Evolutionary conservation across 768 basidiomycete genomes (phyloP).

Genomic region (Boletus sp.): DNA sequence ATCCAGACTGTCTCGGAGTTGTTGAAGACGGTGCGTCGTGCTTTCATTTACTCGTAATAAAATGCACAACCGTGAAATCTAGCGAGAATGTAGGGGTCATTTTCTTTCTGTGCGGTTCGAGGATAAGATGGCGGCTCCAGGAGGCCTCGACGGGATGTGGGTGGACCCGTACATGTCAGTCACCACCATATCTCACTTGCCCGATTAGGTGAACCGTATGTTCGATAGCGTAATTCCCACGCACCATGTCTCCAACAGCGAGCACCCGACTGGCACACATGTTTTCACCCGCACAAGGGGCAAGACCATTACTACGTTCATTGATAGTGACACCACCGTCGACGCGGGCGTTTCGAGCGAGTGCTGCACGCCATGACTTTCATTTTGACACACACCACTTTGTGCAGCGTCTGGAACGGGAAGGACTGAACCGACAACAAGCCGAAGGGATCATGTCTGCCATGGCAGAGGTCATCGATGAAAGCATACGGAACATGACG

Average conservation of each 20-base stretch:
- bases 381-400: conserved; percentile 97
- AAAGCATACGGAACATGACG: conserved; percentile 94
- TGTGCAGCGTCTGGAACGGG: conserved; percentile 83
- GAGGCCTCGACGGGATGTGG: background rate
- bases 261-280: conserved; percentile 7
- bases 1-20: background rate
- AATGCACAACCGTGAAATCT: background rate
- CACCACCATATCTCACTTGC: too few species aligned
- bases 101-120: background rate
- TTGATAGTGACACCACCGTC: background rate
- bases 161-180: too few species aligned
- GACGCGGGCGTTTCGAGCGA: conserved; percentile 29
- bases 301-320: conserved; percentile 6
- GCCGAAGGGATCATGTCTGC: conserved; percentile 97
- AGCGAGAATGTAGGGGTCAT: background rate
- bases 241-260: conserved; percentile 13
- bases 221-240: conserved; percentile 16
- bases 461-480: conserved; percentile 96
- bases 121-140: background rate
- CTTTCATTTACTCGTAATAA: background rate
- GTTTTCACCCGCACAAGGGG: background rate
- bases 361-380: conserved; percentile 42
- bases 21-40: too few species aligned
- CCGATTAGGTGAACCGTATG: background rate
- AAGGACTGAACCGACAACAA: conserved; percentile 86